phyloP scores from a whole-genome alignment of 306 rosid genomes.

The Hylodesmum podocarpum region DNA sequence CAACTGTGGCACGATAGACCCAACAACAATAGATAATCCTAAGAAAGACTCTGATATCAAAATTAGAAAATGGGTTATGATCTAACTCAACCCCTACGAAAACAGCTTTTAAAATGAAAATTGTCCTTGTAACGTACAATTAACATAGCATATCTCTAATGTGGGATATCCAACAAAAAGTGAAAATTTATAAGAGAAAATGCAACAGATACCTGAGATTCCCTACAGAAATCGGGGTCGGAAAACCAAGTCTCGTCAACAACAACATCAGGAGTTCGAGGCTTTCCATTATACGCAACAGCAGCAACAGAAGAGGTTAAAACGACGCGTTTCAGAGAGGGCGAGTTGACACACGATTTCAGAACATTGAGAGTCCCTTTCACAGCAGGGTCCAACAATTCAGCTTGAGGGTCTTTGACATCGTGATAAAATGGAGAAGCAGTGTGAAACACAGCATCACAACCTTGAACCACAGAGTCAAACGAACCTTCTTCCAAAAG shows the following conservation, averaged over 20 bases:
- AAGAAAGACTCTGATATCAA: no score
- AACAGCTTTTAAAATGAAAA: no score
- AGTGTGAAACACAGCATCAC: constrained; percentile 51
- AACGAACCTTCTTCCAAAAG: constrained; percentile 33
- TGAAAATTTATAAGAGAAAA: not conserved
- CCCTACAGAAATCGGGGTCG: constrained; percentile 21
- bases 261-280: constrained; percentile 24
- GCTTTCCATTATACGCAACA: constrained; percentile 13
- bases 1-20: no score
- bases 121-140: no score
- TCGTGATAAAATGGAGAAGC: constrained; percentile 31
- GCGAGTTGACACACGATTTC: constrained; percentile 36
- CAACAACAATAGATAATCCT: no score
- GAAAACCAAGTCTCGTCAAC: constrained; percentile 47
- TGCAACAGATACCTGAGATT: constrained; percentile 14
- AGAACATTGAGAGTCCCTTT: constrained; percentile 43
- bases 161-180: no score
- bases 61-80: no score
- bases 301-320: constrained; percentile 32
- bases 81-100: no score
- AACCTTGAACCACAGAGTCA: constrained; percentile 39
- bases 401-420: constrained; percentile 41
- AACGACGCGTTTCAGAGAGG: constrained; percentile 31
- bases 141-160: no score
- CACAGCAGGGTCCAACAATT: constrained; percentile 36